Evolutionary conservation across 139 green algal genomes (phyloP).

Genomic region (Volvox reticuliferus): DNA sequence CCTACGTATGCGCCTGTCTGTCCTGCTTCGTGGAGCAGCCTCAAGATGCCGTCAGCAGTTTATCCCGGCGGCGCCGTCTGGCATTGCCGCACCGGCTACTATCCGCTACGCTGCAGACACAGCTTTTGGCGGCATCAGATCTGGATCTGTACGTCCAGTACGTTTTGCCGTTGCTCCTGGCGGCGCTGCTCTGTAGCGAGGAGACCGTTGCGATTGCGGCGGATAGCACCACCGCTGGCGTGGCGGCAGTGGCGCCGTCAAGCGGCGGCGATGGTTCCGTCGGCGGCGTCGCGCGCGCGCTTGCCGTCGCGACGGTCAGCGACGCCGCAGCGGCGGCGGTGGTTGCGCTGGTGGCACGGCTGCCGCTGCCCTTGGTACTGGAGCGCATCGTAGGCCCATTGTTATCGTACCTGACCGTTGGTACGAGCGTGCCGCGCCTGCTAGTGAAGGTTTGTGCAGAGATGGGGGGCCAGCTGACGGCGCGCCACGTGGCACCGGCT

Average conservation of each 20-base stretch:
- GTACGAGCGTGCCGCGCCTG: conserved; percentile 6
- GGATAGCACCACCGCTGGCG: not conserved
- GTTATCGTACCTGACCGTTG: not conserved
- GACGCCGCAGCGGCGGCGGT: conserved; percentile 21
- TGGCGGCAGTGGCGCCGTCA: not conserved
- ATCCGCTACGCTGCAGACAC: not conserved
- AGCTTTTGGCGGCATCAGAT: not conserved
- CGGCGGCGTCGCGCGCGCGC: conserved; percentile 9
- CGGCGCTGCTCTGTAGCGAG: not conserved
- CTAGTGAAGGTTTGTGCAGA: conserved; percentile 24
- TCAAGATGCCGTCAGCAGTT: not conserved
- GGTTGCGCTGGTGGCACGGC: not conserved
- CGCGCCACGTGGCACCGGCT: conserved; percentile 27
- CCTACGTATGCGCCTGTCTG: conserved; percentile 19
- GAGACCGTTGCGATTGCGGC: not conserved
- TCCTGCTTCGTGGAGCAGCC: conserved; percentile 2
- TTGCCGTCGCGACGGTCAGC: not conserved
- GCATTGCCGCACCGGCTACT: conserved; percentile 14
- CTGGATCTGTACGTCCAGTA: not conserved
- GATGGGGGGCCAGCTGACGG: conserved; percentile 4
- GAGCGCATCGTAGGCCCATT: conserved; percentile 3
- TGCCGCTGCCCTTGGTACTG: conserved; percentile 41
- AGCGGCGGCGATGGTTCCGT: not conserved
- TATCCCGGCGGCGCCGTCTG: not conserved
- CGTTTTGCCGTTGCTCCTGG: conserved; percentile 18